Conservation (phyloP, 139 green algal genomes). For the Chlorella sp. region DNA sequence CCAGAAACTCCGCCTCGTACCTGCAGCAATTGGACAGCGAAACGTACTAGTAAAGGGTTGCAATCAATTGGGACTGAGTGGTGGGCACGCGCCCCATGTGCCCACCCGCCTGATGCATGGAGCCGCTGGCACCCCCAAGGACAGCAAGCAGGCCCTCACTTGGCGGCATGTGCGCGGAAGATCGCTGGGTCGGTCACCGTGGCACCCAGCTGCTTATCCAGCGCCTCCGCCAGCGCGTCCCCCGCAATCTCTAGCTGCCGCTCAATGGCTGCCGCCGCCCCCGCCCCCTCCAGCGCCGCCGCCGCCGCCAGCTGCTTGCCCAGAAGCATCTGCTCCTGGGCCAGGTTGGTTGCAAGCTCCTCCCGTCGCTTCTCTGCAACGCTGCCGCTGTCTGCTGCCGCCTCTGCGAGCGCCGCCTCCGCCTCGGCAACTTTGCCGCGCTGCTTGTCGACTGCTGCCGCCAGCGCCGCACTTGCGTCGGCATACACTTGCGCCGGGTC, state of each 20-base stretch:
- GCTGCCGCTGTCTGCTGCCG: neutral
- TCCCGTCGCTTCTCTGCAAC: slow-evolving; percentile 25
- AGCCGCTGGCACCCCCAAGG: too few species aligned
- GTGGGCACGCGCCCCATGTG: too few species aligned
- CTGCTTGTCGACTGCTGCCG: slow-evolving; percentile 58
- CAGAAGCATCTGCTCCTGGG: slow-evolving; percentile 41
- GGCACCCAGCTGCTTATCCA: slow-evolving; percentile 79
- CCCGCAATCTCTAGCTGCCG: slow-evolving; percentile 63
- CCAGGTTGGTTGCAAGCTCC: slow-evolving; percentile 33
- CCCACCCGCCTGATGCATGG: too few species aligned
- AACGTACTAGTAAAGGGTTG: neutral
- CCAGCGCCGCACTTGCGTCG: slow-evolving; percentile 23
- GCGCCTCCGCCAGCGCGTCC: slow-evolving; percentile 81
- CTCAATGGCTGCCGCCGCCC: slow-evolving; percentile 1
- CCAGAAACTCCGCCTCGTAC: slow-evolving; percentile 88
- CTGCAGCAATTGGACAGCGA: neutral
- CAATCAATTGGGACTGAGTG: neutral
- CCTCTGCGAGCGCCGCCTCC: slow-evolving; percentile 21
- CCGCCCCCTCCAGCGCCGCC: slow-evolving; percentile 42
- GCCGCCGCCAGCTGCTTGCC: slow-evolving; percentile 30
- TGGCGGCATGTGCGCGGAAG: slow-evolving; percentile 86
- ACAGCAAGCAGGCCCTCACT: too few species aligned
- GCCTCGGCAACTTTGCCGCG: slow-evolving; percentile 51
- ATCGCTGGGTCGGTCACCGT: slow-evolving; percentile 85
- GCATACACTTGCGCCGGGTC: slow-evolving; percentile 8